Evolutionary conservation across 306 rosid species (phyloP).

Genomic region (peach (Prunus persica)): Prunus_persica_NCBIv2 NC_034011.1:1318001-1318500

Average conservation of each 20-base stretch:
- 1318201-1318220: constrained; percentile 21
- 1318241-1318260: constrained; percentile 24
- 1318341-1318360: constrained; percentile 23
- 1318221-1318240: constrained; percentile 29
- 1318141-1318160: constrained; percentile 32
- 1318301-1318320: constrained; percentile 11
- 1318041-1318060: constrained; percentile 66
- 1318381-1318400: constrained; percentile 8
- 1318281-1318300: constrained; percentile 23
- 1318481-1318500: too few relatives aligned
- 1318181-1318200: constrained; percentile 21
- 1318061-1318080: constrained; percentile 86
- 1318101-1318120: constrained; percentile 34
- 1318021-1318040: constrained; percentile 61
- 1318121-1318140: constrained; percentile 24
- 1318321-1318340: constrained; percentile 14
- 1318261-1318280: constrained; percentile 25
- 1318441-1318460: not conserved
- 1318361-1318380: not conserved
- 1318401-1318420: constrained; percentile 5
- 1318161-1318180: constrained; percentile 30
- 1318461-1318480: not conserved
- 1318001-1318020: constrained; percentile 73
- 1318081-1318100: constrained; percentile 93
- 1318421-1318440: not conserved